Conservation (phyloP, 352 stramenopile species). For the Phytopythium montanum region DNA sequence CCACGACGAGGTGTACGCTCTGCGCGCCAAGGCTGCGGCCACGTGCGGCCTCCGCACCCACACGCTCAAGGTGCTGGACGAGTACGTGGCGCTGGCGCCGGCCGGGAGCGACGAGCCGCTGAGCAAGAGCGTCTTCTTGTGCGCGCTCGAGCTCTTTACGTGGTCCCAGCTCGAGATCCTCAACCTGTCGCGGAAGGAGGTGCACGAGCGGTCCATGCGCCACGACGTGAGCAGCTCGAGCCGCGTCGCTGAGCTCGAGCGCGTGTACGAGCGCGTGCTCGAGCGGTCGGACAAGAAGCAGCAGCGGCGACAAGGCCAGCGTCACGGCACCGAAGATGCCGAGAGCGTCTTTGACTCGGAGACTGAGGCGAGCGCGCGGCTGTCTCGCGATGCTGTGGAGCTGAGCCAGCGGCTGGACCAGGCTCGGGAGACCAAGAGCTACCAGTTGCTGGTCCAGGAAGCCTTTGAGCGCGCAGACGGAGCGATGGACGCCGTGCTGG, state of each 20-base stretch:
- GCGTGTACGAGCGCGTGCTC: constrained; percentile 35
- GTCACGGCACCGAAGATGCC: constrained; percentile 9
- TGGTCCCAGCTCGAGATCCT: constrained; percentile 54
- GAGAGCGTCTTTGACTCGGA: constrained; percentile 17
- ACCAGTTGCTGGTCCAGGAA: constrained; percentile 47
- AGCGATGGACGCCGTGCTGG: constrained; percentile 37
- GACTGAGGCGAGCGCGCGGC: constrained; percentile 16
- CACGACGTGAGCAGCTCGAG: constrained; percentile 40
- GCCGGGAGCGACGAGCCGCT: constrained; percentile 2
- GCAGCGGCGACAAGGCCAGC: constrained; percentile 17
- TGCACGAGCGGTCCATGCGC: constrained; percentile 29
- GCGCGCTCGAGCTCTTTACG: constrained; percentile 49
- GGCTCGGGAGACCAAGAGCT: constrained; percentile 34
- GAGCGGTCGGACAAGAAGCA: constrained; percentile 16
- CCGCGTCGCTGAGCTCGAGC: constrained; percentile 41
- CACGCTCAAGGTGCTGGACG: constrained; percentile 50
- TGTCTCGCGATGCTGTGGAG: constrained; percentile 27
- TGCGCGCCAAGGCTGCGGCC: constrained; percentile 61
- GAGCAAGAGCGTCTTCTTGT: constrained; percentile 36
- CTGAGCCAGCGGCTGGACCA: constrained; percentile 42
- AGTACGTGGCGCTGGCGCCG: constrained; percentile 42
- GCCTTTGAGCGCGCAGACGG: constrained; percentile 42
- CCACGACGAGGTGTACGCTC: constrained; percentile 49
- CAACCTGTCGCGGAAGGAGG: constrained; percentile 36
- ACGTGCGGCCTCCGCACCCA: constrained; percentile 38